phyloP scores from a whole-genome alignment of 2,329 filamentous ascomycete species.

The Fusarium tuaranense region DNA sequence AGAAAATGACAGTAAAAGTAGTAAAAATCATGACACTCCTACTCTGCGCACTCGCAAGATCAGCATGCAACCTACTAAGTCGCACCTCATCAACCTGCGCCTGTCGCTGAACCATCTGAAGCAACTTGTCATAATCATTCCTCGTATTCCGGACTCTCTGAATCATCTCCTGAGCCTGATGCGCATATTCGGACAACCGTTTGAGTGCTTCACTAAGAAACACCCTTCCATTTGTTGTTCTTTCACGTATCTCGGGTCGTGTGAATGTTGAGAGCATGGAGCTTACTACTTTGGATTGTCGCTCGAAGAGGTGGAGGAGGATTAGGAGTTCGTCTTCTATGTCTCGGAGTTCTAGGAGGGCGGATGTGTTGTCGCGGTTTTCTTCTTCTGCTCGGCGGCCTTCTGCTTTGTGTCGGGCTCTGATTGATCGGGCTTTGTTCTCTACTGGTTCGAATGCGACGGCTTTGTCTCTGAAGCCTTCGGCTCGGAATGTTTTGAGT shows the following conservation, averaged over 20 bases:
- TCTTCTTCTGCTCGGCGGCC: conserved; percentile 63
- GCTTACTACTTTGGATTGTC: conserved; percentile 64
- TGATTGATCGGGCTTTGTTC: conserved; percentile 54
- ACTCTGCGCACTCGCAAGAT: conserved; percentile 71
- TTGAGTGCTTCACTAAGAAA: conserved; percentile 66
- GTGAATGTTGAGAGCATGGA: conserved; percentile 60
- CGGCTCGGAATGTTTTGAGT: conserved; percentile 70
- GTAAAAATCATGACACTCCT: conserved; percentile 76
- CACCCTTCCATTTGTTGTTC: conserved; percentile 59
- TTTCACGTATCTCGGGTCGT: conserved; percentile 53
- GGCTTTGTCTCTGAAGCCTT: conserved; percentile 63
- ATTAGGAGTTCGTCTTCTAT: conserved; percentile 73
- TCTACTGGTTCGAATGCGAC: conserved; percentile 55
- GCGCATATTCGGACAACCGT: conserved; percentile 66
- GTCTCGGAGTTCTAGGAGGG: conserved; percentile 71
- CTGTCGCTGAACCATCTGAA: conserved; percentile 75
- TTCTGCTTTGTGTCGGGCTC: conserved; percentile 54
- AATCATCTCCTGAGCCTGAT: conserved; percentile 67
- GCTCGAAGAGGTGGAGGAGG: conserved; percentile 67
- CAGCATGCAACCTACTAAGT: conserved; percentile 71
- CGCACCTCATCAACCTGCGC: conserved; percentile 75
- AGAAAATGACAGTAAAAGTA: conserved; percentile 71
- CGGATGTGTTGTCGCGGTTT: conserved; percentile 72
- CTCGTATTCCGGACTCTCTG: conserved; percentile 67
- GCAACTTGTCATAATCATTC: conserved; percentile 73